Evolutionary conservation across 192 early-diverging fungal species (phyloP).

Genomic region (Helicostylum pulchrum): DNA sequence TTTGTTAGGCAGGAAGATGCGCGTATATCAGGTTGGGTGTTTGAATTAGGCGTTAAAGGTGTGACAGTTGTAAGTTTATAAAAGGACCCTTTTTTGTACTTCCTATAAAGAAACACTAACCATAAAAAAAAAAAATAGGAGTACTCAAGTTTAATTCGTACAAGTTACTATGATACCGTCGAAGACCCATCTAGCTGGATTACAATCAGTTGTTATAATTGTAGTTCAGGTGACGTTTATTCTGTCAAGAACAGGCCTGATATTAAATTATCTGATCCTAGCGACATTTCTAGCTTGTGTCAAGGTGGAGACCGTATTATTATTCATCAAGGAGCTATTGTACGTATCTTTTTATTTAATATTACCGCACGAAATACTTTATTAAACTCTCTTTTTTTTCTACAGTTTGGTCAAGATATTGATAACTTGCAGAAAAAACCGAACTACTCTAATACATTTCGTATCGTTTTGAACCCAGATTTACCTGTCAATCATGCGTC

Average conservation of each 20-base stretch:
- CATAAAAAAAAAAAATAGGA: constrained; percentile 8
- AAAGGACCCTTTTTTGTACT: not conserved
- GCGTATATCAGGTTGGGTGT: constrained; percentile 2
- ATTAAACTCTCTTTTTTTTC: not conserved
- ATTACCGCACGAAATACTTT: no score
- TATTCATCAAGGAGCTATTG: constrained; percentile 9
- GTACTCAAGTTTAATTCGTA: not conserved
- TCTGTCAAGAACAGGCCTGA: constrained; percentile 5
- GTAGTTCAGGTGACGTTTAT: constrained; percentile 10
- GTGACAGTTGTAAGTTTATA: constrained; percentile 16
- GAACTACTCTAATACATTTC: constrained; percentile 3
- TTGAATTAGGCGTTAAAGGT: constrained; percentile 19
- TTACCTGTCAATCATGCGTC: constrained; percentile 3
- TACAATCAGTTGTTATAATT: constrained; percentile 17
- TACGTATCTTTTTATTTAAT: not conserved
- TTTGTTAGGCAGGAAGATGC: not conserved
- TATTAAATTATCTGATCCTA: not conserved
- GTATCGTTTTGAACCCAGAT: constrained; percentile 5
- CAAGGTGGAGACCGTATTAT: constrained; percentile 5
- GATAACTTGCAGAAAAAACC: not conserved
- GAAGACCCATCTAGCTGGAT: not conserved
- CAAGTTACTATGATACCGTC: not conserved
- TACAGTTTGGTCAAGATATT: constrained; percentile 8
- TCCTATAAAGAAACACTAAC: not conserved
- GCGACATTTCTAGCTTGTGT: not conserved